Base-by-base conservation (phyloP, 202 grass and related monocot species). In the Cymbopogon flexuosus region DNA sequence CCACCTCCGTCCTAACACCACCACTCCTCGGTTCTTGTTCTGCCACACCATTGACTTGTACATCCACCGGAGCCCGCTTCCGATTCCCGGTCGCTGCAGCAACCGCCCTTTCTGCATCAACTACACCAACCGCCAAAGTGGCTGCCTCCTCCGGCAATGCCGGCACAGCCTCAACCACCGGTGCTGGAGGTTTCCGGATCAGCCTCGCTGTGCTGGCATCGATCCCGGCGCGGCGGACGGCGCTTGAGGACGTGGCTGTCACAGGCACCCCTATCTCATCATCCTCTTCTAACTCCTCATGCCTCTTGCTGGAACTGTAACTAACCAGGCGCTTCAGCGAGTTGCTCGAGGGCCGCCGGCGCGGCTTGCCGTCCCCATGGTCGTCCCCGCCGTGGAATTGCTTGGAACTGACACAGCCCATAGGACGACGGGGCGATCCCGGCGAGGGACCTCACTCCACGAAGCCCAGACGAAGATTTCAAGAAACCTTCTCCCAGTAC, bases 321-420 rank as follows among this genome's bases (percentile, higher is more conserved):
- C 92, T 93, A 52, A 93, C 89, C 65, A 98, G 78, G 43, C 88
- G 90, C 72, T 83, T 93, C 43, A 98, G 72, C n/a, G 95, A 95
- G 81, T 90, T 98, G 84, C 91, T 93, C 0, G 93, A 93, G 13
- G 88, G 88, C 22, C 63, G 88, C 54, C 84, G 84, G 54, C 88
- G 75, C 16, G 84, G 88, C 84, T 83, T 90, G 62, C 84, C 84
- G 74, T 90, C 79, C 37, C 88, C 74, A 13, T 37, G 34, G 62
- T 86, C 79, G 45, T 91, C 87, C 49, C 82, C 82, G 19, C 84
- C 86, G n/a, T 73, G 80, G 76, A 89, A 94, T 75, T 88, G 89
- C 83, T 93, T 98, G 4, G 95, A 95, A 85, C 84, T 87, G 76
- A 92, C 77, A 73, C 95, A 98, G 77, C 95, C 95, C 95, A 98